Conservation (phyloP, 192 early-diverging fungal species). For the Coemansia sp. region DNA sequence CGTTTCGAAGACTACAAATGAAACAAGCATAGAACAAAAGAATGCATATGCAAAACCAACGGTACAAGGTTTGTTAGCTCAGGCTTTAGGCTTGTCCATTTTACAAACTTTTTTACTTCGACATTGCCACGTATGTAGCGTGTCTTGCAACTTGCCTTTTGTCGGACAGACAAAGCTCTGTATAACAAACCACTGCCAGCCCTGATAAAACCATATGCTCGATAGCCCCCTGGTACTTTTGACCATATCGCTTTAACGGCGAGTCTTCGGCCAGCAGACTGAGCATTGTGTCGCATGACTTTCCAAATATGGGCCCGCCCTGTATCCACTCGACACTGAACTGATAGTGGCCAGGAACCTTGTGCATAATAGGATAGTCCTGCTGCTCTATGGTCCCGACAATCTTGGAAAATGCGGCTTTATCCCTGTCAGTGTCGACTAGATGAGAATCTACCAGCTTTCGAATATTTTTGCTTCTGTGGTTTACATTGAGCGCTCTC, state of each 20-base stretch:
- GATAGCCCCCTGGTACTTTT: slow-evolving; percentile 10
- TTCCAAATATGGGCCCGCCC: slow-evolving; percentile 37
- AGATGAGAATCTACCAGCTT: slow-evolving; percentile 27
- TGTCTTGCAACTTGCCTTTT: slow-evolving; percentile 28
- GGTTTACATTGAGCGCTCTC: slow-evolving; percentile 19
- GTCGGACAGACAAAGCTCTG: slow-evolving; percentile 34
- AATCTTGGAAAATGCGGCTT: neutral
- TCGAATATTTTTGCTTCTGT: neutral
- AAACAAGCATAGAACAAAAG: neutral
- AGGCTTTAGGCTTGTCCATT: no score
- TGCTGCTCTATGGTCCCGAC: neutral
- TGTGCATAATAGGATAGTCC: slow-evolving; percentile 30
- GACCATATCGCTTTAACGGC: slow-evolving; percentile 2
- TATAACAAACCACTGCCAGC: slow-evolving; percentile 25
- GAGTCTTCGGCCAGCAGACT: slow-evolving; percentile 9
- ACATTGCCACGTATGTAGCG: no score
- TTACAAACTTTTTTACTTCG: no score
- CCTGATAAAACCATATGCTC: slow-evolving; percentile 32
- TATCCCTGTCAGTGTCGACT: neutral
- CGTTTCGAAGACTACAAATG: slow-evolving; percentile 34
- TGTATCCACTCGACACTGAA: slow-evolving; percentile 24
- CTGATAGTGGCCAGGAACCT: slow-evolving; percentile 2
- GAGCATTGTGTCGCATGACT: slow-evolving; percentile 31
- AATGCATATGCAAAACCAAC: no score
- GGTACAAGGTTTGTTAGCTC: no score